A percentile compares a stretch with the other conserved stretches of the same genome.
Evolutionary conservation across 2,329 filamentous ascomycete genomes (phyloP).

Genomic region (Hysterium pulicare): DNA sequence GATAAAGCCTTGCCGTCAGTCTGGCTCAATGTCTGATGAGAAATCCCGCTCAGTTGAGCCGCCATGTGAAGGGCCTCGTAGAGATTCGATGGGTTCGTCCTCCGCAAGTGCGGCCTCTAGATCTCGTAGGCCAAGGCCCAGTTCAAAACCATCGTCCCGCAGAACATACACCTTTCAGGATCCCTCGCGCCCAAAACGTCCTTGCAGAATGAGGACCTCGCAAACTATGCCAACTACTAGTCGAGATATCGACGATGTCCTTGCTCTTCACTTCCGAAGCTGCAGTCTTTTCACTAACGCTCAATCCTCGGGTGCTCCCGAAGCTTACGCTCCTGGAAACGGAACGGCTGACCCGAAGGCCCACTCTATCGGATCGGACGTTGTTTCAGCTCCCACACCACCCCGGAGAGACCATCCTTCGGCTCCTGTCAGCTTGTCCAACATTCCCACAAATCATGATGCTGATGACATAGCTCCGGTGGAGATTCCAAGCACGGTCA

Average conservation of each 20-base stretch:
- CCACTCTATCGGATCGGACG: conserved; percentile 8
- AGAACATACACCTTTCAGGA: conserved; percentile 35
- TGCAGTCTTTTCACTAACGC: conserved; percentile 25
- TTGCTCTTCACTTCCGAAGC: conserved; percentile 38
- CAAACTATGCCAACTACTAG: conserved; percentile 20
- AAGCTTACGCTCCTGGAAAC: conserved; percentile 19
- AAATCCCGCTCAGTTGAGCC: conserved; percentile 6
- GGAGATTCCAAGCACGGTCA: conserved; percentile 24
- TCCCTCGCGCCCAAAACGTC: conserved; percentile 30
- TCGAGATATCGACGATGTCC: conserved; percentile 37
- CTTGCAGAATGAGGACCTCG: conserved; percentile 34
- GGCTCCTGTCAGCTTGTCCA: conserved; percentile 5
- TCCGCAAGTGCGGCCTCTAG: conserved; percentile 25
- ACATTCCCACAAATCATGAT: conserved; percentile 10
- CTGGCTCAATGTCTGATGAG: background rate
- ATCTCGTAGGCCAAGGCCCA: conserved; percentile 20
- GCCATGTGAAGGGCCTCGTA: conserved; percentile 16
- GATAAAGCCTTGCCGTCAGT: background rate
- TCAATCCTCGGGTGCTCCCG: conserved; percentile 20
- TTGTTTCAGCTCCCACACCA: background rate
- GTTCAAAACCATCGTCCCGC: conserved; percentile 32
- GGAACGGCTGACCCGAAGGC: conserved; percentile 11
- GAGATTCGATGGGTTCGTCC: conserved; percentile 26
- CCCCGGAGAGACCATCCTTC: background rate
- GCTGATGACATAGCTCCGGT: background rate